These are phyloP conservation scores for Blastobotrys muscicola DNA, from an alignment of 805 yeast genomes.

Conservation along the genomic window DNA sequence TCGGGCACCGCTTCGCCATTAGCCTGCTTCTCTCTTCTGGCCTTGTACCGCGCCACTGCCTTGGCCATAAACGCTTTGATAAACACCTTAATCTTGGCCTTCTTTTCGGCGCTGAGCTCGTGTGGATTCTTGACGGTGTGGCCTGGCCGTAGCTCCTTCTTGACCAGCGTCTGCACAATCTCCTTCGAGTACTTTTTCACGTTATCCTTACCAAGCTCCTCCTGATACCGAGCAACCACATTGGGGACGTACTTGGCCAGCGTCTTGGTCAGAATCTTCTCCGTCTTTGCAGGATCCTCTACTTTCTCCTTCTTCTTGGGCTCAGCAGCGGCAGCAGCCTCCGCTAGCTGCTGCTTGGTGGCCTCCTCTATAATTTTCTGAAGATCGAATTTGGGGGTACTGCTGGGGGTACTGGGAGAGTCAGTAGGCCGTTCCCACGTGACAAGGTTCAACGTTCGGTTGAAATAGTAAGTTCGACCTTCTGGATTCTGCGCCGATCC, in stretches of 20 bases:
- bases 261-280: slow-evolving; percentile 6
- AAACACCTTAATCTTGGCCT: slow-evolving; percentile 59
- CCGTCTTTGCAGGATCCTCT: slow-evolving; percentile 13
- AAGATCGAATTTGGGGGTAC: slow-evolving; percentile 12
- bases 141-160: slow-evolving; percentile 50
- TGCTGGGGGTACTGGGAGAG: slow-evolving; percentile 20
- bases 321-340: not conserved
- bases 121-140: slow-evolving; percentile 32
- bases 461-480: slow-evolving; percentile 44
- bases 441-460: slow-evolving; percentile 37
- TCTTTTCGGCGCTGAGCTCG: slow-evolving; percentile 54
- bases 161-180: slow-evolving; percentile 54
- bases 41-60: slow-evolving; percentile 9
- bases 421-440: slow-evolving; percentile 53
- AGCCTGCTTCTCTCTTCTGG: slow-evolving; percentile 5
- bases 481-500: slow-evolving; percentile 42
- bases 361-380: slow-evolving; percentile 35
- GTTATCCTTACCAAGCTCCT: slow-evolving; percentile 60
- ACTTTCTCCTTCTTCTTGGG: slow-evolving; percentile 15
- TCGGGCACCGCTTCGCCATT: slow-evolving; percentile 3
- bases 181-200: slow-evolving; percentile 74
- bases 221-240: slow-evolving; percentile 54
- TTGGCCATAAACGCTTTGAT: slow-evolving; percentile 27
- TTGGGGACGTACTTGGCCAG: slow-evolving; percentile 79
- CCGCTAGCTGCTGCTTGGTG: slow-evolving; percentile 7